Base-by-base conservation (phyloP, 495 filamentous ascomycete genomes). In the Ascodesmis nigricans region DNA sequence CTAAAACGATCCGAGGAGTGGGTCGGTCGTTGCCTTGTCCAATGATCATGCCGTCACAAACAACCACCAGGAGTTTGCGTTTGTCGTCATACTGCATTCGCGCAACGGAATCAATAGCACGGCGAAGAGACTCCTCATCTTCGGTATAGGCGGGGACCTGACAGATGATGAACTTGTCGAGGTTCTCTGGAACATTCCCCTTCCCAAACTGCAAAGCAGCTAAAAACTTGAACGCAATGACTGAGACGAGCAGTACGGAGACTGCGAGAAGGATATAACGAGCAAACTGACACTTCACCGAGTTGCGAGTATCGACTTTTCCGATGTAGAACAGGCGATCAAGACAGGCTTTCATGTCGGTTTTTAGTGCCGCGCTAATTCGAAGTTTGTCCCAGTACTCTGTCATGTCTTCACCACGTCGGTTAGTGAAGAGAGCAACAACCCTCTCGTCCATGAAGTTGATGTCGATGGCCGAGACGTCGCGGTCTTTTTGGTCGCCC, bases 41-140 rank as follows among this genome's bases (percentile, higher is more conserved):
- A 42, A 99, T 84, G 58, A 99, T 95, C 84, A 99, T 95, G 59
- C 87, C 87, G 51, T 99, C 87, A 47, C 87, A 99, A 38, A 99
- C 65, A 30, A 99, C 65, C 39, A 92, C 72, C 30, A 99, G 60
- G 7, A 99, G 65, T 58, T 99, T 99, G 44, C 87, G 77, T 58
- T 95, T 95, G 57, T 99, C 83, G 48, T 99, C 87, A 53, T 99
- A 99, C 35, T 68, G 66, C 82, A 99, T 91, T 40, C 82, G 69
- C 13, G 87, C 82, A 42, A 81, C 78, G 1, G 87, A 95, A 55
- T 99, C 87, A 48, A 99, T 87, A 40, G 84, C 90, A 59, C 82
- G 81, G 36, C 87, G 77, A 7, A 99, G 64, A 20, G 84, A 92
- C 1, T 99, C 87, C 55, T 99, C 87, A 47, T 92, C 87, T 60